phyloP scores from a whole-genome alignment of 352 stramenopile genomes.

The Thraustotheca clavata region DNA sequence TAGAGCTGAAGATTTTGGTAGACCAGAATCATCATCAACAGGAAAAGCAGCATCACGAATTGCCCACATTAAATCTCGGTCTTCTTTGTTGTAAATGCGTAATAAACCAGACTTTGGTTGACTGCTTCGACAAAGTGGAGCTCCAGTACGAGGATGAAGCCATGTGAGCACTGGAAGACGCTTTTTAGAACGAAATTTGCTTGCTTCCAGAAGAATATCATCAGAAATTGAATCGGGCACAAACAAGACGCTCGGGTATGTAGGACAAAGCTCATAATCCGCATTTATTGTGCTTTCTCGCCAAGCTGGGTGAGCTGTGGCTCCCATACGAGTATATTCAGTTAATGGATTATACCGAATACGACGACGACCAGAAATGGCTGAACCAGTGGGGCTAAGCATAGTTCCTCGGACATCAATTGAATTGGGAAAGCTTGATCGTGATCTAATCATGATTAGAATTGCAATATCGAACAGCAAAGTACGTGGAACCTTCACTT shows the following conservation, averaged over 20 bases:
- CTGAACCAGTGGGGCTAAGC: not conserved
- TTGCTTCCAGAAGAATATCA: slow-evolving; percentile 55
- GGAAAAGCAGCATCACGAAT: slow-evolving; percentile 69
- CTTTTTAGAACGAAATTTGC: slow-evolving; percentile 65
- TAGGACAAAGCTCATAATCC: slow-evolving; percentile 58
- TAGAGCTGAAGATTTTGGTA: slow-evolving; percentile 63
- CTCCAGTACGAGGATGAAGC: slow-evolving; percentile 82
- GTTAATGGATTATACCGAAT: slow-evolving; percentile 60
- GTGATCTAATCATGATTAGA: too few species aligned
- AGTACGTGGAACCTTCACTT: too few species aligned
- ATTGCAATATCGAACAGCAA: too few species aligned
- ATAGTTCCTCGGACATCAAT: not conserved
- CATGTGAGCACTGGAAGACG: slow-evolving; percentile 84
- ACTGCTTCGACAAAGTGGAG: slow-evolving; percentile 88
- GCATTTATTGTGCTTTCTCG: slow-evolving; percentile 48
- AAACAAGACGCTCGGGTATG: slow-evolving; percentile 66
- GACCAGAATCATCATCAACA: slow-evolving; percentile 25
- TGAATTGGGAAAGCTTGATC: not conserved
- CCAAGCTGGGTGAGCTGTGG: slow-evolving; percentile 47
- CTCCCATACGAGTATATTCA: slow-evolving; percentile 58
- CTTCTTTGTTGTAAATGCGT: slow-evolving; percentile 84
- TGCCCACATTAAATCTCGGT: slow-evolving; percentile 86
- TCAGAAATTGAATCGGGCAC: slow-evolving; percentile 53
- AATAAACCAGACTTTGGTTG: slow-evolving; percentile 95
- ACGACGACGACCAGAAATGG: slow-evolving; percentile 26